A percentile compares a stretch with the other conserved stretches of the same genome.
Conservation (phyloP, 345 rosid species). For the Carallia pectinifolia region DNA sequence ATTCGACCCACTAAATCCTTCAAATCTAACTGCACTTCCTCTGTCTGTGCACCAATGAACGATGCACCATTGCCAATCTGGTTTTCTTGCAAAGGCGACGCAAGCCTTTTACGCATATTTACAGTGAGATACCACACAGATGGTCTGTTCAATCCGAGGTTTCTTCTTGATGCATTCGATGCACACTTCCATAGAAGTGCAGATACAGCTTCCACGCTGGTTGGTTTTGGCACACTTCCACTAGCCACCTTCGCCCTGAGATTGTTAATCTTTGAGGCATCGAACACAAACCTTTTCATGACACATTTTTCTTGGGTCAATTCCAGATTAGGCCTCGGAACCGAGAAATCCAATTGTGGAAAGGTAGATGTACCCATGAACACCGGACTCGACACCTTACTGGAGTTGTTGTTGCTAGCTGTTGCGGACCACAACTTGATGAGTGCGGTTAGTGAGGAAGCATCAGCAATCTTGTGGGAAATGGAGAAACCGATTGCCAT, state of each 20-base stretch:
- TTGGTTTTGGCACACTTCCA: constrained; percentile 5
- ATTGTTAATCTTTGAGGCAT: not conserved
- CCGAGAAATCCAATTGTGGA: constrained; percentile 17
- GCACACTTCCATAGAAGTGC: constrained; percentile 18
- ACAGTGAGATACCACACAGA: constrained; percentile 6
- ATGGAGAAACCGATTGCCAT: constrained; percentile 18
- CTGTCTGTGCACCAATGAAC: not conserved
- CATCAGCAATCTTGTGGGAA: constrained; percentile 28
- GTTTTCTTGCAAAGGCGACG: constrained; percentile 6
- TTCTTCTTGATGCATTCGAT: constrained; percentile 7
- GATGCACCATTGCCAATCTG: constrained; percentile 7
- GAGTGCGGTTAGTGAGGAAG: constrained; percentile 10
- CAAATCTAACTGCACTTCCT: not conserved
- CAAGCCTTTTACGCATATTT: constrained; percentile 14
- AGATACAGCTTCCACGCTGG: constrained; percentile 17
- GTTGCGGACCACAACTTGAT: constrained; percentile 27
- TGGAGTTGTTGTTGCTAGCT: not conserved
- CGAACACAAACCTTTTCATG: constrained; percentile 22
- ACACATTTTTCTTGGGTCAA: not conserved
- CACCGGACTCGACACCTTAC: not conserved
- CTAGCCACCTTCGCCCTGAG: constrained; percentile 8
- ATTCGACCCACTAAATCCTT: not conserved
- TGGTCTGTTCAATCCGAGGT: not conserved
- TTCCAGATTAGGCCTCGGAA: not conserved
- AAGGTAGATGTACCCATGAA: constrained; percentile 21